Evolutionary conservation across 805 yeast species (phyloP).

Genomic region (Cyberlindnera bimundalis): DNA sequence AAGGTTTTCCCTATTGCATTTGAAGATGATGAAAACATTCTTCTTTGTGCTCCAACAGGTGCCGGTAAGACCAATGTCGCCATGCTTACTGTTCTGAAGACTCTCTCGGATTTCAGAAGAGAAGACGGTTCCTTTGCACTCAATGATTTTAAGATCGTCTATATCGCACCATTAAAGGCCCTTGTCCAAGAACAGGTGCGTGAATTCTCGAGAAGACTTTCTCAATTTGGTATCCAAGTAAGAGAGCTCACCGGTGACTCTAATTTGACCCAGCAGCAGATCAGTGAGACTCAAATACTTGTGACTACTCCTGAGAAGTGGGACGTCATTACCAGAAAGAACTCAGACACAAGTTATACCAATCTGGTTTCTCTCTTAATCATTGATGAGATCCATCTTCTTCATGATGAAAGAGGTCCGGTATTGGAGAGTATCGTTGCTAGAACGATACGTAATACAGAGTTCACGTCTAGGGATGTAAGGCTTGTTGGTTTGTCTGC

Average conservation of each 20-base stretch:
- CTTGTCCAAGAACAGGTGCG: conserved; percentile 92
- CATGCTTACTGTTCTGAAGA: conserved; percentile 68
- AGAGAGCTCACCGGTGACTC: conserved; percentile 92
- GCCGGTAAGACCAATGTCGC: conserved; percentile 99
- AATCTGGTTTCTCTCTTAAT: conserved; percentile 66
- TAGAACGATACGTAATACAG: conserved; percentile 52
- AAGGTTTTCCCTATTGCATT: conserved; percentile 80
- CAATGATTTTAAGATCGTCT: conserved; percentile 69
- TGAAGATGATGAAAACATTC: conserved; percentile 60
- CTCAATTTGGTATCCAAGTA: conserved; percentile 63
- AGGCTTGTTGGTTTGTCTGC: conserved; percentile 89
- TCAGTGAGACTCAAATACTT: conserved; percentile 71
- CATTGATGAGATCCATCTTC: conserved; percentile 87
- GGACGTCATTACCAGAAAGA: conserved; percentile 92
- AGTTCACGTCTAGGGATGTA: conserved; percentile 44
- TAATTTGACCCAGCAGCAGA: conserved; percentile 69
- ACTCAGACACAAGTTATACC: conserved; percentile 60
- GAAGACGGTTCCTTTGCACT: conserved; percentile 48
- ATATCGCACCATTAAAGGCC: conserved; percentile 92
- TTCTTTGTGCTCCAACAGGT: conserved; percentile 97
- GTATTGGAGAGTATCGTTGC: conserved; percentile 86
- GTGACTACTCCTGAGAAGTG: conserved; percentile 97
- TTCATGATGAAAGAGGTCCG: conserved; percentile 95
- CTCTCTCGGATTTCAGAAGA: conserved; percentile 51
- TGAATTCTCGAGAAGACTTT: conserved; percentile 71